Base-by-base conservation (phyloP, 2,329 filamentous ascomycete genomes). In the Fusarium aywerte region DNA sequence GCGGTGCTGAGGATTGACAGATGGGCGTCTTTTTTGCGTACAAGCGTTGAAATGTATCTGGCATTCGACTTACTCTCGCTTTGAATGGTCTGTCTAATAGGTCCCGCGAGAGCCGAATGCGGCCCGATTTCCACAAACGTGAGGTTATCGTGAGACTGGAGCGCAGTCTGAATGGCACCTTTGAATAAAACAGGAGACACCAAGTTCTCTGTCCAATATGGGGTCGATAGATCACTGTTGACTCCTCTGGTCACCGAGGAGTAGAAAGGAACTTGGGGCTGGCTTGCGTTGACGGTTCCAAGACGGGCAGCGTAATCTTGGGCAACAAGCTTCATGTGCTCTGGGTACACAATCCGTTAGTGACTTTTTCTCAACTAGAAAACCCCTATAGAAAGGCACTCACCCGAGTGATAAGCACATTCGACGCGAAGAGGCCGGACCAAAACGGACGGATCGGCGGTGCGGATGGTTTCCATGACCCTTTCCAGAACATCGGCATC, bases 381-480 rank as follows among this genome's bases (percentile, higher is more conserved):
- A 35, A 29, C 23, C 32, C 33, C 5, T 32, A 38, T 38, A 31
- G 35, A 39, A n/a, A 35, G 29, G 16, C 35, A 43, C 49, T 29
- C 29, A 52, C 49, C 38, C 38, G 49, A 52, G 38, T 52, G 49
- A 43, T 52, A 52, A 43, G 49, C 49, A 52, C 49, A 52, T 52
- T 52, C 49, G 49, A 52, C 49, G 38, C 49, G 49, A 52, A 52
- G 49, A 43, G 49, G 49, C 49, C 49, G 49, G 21, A 52, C 49
- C 31, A 52, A 35, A 35, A 52, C 49, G 7, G 49, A 52, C 21
- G 38, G 38, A 36, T 52, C 49, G 38, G 38, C 38, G 49, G 21
- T 52, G 9, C 38, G 49, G 49, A 52, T 52, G 21, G 29, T 53
- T 36, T 27, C 49, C 49, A 53, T 36, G n/a, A 53, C 49, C 38